Evolutionary conservation across 805 yeast genomes (phyloP).

Genomic region (Hanseniaspora valbyensis): DNA sequence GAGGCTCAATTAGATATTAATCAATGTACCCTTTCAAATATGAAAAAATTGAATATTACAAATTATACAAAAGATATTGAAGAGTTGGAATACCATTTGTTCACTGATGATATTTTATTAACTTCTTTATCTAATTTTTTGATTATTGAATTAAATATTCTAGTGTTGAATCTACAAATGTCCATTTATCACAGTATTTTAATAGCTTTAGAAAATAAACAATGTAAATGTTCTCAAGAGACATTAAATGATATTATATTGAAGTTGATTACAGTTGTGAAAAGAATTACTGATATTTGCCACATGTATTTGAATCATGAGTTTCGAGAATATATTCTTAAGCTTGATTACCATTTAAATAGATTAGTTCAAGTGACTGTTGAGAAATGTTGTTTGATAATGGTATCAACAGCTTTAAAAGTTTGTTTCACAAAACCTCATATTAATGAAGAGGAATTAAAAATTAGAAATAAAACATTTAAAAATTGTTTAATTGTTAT

Average conservation of each 20-base stretch:
- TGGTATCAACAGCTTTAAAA: conserved; percentile 9
- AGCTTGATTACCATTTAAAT: conserved; percentile 14
- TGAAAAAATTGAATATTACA: not conserved
- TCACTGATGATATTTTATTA: not conserved
- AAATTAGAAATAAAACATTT: not conserved
- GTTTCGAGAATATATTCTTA: conserved; percentile 5
- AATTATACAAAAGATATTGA: conserved; percentile 8
- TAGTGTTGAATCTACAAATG: not conserved
- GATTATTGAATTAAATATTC: conserved; percentile 12
- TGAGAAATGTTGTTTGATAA: conserved; percentile 10
- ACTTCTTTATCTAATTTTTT: conserved; percentile 3
- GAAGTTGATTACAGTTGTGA: not conserved
- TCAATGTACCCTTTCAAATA: not conserved
- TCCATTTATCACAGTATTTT: conserved; percentile 6
- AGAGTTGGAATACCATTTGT: conserved; percentile 4
- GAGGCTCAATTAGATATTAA: not conserved
- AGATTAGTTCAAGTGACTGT: conserved; percentile 14
- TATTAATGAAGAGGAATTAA: not conserved
- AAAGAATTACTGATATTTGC: conserved; percentile 1
- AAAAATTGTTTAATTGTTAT: conserved; percentile 3
- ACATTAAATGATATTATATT: not conserved
- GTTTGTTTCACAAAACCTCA: conserved; percentile 2
- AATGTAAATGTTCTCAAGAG: not conserved
- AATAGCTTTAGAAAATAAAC: not conserved
- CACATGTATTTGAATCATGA: conserved; percentile 12